A percentile compares a stretch with the other conserved stretches of the same genome.
phyloP scores from a whole-genome alignment of 768 basidiomycete species.

The Trametes gibbosa region DNA sequence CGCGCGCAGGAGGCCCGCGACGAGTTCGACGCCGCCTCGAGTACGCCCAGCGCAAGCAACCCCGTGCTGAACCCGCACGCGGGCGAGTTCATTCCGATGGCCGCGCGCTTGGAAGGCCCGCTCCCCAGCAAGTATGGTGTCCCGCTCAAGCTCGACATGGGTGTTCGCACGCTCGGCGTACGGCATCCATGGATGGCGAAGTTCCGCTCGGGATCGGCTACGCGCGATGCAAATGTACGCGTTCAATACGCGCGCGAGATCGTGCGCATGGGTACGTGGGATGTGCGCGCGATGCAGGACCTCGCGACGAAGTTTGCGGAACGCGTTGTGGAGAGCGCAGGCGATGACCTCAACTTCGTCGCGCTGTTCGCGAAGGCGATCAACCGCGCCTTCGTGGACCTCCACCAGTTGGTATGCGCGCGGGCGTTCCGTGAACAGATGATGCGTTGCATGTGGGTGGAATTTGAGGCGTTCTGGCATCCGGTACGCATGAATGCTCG shows the following conservation, averaged over 20 bases:
- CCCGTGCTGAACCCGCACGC: slow-evolving; percentile 10
- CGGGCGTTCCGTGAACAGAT: not conserved
- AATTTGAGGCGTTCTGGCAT: slow-evolving; percentile 15
- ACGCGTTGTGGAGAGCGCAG: slow-evolving; percentile 7
- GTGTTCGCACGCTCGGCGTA: not conserved
- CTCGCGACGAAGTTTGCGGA: slow-evolving; percentile 8
- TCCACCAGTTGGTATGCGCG: not conserved
- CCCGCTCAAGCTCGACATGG: not conserved
- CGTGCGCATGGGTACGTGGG: slow-evolving; percentile 11
- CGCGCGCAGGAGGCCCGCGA: not conserved
- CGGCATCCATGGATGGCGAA: slow-evolving; percentile 8
- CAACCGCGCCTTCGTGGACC: not conserved
- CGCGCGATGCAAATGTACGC: not conserved
- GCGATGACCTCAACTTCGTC: not conserved
- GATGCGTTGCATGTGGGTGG: not conserved
- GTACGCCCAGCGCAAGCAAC: not conserved
- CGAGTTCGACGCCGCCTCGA: not conserved
- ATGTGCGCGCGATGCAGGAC: not conserved
- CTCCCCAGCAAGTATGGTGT: not conserved
- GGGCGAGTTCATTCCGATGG: slow-evolving; percentile 11
- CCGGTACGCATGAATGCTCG: slow-evolving; percentile 1
- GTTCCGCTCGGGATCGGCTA: slow-evolving; percentile 7
- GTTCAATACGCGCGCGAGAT: slow-evolving; percentile 3
- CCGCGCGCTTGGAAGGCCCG: not conserved
- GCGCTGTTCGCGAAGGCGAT: slow-evolving; percentile 9